Evolutionary conservation across 495 filamentous ascomycete species (phyloP).

Genomic region (Lineolata rhizophorae): DNA sequence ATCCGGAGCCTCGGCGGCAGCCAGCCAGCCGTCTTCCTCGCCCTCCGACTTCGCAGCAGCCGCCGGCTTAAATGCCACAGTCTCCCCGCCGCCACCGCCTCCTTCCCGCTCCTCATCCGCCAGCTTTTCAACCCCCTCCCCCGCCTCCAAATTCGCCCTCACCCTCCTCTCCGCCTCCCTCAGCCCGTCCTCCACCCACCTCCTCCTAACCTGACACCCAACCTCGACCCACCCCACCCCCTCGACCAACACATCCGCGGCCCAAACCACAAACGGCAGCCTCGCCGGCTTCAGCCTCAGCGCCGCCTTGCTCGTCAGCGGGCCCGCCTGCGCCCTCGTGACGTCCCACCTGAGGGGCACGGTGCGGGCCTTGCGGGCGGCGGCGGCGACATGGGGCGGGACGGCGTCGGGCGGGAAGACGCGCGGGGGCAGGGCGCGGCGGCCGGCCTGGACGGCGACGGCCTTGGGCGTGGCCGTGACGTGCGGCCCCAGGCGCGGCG

Average conservation of each 20-base stretch:
- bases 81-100: too few species aligned
- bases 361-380: background rate
- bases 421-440: slow-evolving; percentile 11
- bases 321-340: slow-evolving; percentile 45
- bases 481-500: slow-evolving; percentile 37
- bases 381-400: background rate
- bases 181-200: slow-evolving; percentile 10
- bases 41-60: too few species aligned
- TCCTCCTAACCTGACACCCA: slow-evolving; percentile 49
- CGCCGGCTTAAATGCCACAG: too few species aligned
- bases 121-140: slow-evolving; percentile 2
- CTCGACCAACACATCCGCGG: slow-evolving; percentile 71
- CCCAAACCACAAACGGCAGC: slow-evolving; percentile 59
- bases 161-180: too few species aligned
- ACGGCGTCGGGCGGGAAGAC: background rate
- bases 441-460: slow-evolving; percentile 31
- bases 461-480: slow-evolving; percentile 61
- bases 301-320: slow-evolving; percentile 28
- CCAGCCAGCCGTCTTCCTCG: too few species aligned
- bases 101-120: slow-evolving; percentile 1
- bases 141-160: slow-evolving; percentile 4
- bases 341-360: slow-evolving; percentile 60
- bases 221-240: slow-evolving; percentile 89
- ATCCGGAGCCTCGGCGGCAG: slow-evolving; percentile 1
- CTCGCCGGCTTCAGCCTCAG: slow-evolving; percentile 27